Base-by-base conservation (phyloP, 2,329 filamentous ascomycete species). In the Xylaria sp. region DNA sequence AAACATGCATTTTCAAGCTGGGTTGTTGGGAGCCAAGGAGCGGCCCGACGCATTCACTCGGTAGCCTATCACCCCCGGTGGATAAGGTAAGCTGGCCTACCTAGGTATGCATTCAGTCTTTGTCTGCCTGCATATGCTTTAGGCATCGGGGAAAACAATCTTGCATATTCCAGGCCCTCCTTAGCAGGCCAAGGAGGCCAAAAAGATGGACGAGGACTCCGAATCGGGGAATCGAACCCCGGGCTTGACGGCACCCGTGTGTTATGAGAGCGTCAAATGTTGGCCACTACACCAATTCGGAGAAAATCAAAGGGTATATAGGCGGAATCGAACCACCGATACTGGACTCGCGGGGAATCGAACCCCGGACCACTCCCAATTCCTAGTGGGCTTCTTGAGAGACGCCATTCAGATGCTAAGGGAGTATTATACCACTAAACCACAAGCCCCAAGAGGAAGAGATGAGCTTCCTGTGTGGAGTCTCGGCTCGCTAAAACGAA, bases 261-360 rank as follows among this genome's bases (percentile, higher is more conserved):
- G 13, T 39, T 39, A 65, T 77, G 76, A 78, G 76, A 77, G 76
- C 75, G 75, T 75, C 73, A 76, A 76, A 76, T 78, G 76, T 77
- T 78, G 72, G 73, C 75, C 76, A 78, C 75, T 75, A 74, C 74
- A 77, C 75, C 79, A 76, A 76, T 77, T 78, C 76, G 75, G 76
- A 78, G 46, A 62, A 69, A 63, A 60, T 63, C 32, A 18, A 18
- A 34, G 43, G 52, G 56, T 65, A 69, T 25, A 61, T 2, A 43
- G 56, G 59, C 46, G 66, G 62, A 30, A 68, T 68, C 58, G 58
- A 68, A 66, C 65, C 68, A 48, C 59, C 43, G 28, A 30, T 18
- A 39, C 43, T 73, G 71, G 71, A 72, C 66, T 72, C 71, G 71
- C 71, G 70, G 71, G 70, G 71, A 71, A 72, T 72, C 62, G 68